phyloP scores from a whole-genome alignment of 139 green algal species.

The Ettlia oleoabundans region DNA sequence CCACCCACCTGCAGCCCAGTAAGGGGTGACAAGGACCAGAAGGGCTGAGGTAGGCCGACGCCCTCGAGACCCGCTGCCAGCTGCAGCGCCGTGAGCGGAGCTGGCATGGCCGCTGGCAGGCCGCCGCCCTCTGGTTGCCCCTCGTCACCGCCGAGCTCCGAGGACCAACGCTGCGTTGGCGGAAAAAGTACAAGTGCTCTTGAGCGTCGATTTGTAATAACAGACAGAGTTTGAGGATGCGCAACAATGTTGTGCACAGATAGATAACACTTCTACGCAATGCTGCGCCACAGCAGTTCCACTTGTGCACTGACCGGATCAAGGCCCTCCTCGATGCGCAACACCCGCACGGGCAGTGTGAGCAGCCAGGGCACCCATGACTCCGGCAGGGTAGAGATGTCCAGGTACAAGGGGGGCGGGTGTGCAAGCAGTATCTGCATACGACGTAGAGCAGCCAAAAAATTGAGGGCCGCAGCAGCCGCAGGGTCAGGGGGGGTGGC shows the following conservation, averaged over 20 bases:
- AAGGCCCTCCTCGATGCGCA: not conserved
- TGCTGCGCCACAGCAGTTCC: not conserved
- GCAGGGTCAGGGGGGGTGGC: no score
- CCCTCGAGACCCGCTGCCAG: not conserved
- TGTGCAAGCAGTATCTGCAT: slow-evolving; percentile 11
- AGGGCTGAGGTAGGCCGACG: not conserved
- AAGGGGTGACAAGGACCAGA: not conserved
- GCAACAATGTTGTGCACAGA: not conserved
- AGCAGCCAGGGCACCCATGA: slow-evolving; percentile 12
- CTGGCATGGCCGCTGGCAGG: not conserved
- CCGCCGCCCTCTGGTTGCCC: not conserved
- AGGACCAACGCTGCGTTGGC: not conserved
- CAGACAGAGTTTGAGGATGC: not conserved
- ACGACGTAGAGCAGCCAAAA: not conserved
- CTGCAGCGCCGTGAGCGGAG: not conserved
- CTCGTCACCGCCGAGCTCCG: not conserved
- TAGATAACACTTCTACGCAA: not conserved
- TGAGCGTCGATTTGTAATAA: not conserved
- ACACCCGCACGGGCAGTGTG: not conserved
- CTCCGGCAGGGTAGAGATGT: not conserved
- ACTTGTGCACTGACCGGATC: no score
- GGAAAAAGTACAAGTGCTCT: no score
- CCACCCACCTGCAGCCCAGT: not conserved
- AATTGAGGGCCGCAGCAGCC: not conserved
- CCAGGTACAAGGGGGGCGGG: not conserved